A percentile compares a stretch with the other conserved stretches of the same genome.
phyloP scores from a whole-genome alignment of 257 asterid species.

The Anisodus tanguticus region DNA sequence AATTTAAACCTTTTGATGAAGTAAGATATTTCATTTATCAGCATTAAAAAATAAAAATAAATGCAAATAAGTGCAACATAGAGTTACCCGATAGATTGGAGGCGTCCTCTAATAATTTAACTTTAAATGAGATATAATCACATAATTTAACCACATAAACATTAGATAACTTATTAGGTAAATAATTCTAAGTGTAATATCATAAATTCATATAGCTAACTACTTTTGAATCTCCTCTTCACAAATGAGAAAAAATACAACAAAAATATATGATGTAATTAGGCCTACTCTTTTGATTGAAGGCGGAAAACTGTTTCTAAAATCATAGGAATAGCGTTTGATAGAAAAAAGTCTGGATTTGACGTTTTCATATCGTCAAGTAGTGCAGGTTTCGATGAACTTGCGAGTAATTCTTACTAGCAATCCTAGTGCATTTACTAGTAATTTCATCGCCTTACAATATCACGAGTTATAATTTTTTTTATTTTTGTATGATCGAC shows the following conservation, averaged over 20 bases:
- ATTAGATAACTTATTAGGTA: not conserved
- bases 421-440: no score
- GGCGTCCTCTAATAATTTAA: not conserved
- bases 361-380: no score
- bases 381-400: no score
- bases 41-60: not conserved
- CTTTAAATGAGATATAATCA: not conserved
- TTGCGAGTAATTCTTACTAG: no score
- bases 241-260: not conserved
- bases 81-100: not conserved
- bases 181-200: not conserved
- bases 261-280: not conserved
- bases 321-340: no score
- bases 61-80: not conserved
- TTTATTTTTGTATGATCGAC: no score
- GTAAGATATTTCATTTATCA: not conserved
- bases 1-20: not conserved
- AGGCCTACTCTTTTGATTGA: no score
- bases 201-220: not conserved
- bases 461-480: no score
- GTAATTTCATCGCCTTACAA: no score
- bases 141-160: not conserved
- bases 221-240: not conserved
- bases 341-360: no score
- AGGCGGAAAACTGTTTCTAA: no score